A percentile compares a stretch with the other conserved stretches of the same genome.
These are phyloP conservation scores for Monosporascus sp. DNA, from an alignment of 2,329 filamentous ascomycete genomes.

Conservation along the genomic window DNA sequence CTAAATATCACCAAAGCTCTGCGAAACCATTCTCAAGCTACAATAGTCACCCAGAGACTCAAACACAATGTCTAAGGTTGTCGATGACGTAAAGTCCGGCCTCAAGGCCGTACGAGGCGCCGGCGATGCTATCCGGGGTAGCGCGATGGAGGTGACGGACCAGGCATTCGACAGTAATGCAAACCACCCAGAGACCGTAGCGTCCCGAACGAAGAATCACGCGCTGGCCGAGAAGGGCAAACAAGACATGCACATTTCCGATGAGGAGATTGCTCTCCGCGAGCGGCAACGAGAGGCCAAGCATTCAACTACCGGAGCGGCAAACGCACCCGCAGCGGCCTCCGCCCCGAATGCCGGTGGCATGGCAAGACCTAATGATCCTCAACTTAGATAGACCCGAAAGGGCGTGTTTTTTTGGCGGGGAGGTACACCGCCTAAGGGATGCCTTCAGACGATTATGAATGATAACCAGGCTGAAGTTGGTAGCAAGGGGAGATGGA, in stretches of 20 bases:
- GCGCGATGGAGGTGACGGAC: conserved; percentile 21
- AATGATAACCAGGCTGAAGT: too few relatives aligned
- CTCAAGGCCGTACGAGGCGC: conserved; percentile 26
- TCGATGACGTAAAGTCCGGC: conserved; percentile 26
- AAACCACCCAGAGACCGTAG: conserved; percentile 19
- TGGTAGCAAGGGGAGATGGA: too few relatives aligned
- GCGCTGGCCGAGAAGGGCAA: conserved; percentile 20
- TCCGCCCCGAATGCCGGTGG: neutral
- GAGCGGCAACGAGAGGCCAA: conserved; percentile 14
- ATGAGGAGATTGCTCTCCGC: conserved; percentile 18
- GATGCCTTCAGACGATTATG: too few relatives aligned
- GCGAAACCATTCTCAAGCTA: neutral
- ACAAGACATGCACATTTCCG: conserved; percentile 15
- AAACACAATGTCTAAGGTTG: conserved; percentile 23
- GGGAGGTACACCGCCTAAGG: too few relatives aligned
- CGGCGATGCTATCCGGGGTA: conserved; percentile 26
- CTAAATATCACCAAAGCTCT: too few relatives aligned
- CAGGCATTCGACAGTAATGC: conserved; percentile 21
- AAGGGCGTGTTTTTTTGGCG: neutral
- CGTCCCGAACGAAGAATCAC: conserved; percentile 17
- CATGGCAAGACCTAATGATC: neutral
- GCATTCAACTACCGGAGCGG: neutral
- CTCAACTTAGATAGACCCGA: neutral
- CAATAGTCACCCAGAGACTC: neutral
- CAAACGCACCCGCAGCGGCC: neutral